These are phyloP conservation scores for Mycena rebaudengoi DNA, from an alignment of 768 basidiomycete species.

Conservation along the genomic window DNA sequence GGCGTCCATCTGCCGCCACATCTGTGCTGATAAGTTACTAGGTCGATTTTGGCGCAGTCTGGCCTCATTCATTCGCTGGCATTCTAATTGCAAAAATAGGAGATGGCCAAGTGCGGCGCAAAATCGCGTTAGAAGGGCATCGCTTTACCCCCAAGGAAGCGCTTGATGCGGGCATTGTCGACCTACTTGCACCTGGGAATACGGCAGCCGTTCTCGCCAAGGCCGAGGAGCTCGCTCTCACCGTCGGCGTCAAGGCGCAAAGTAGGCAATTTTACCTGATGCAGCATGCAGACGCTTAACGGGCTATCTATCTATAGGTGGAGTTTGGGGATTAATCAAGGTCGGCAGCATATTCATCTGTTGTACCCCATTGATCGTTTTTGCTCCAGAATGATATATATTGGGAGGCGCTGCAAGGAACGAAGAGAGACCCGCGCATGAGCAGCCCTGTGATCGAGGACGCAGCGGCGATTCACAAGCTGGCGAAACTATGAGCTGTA, in stretches of 20 bases:
- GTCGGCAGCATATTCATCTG: conserved; percentile 42
- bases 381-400: conserved; percentile 63
- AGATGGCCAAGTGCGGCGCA: conserved; percentile 65
- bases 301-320: conserved; percentile 33
- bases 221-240: conserved; percentile 69
- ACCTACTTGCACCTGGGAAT: conserved; percentile 70
- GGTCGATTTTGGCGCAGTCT: conserved; percentile 85
- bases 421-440: conserved; percentile 47
- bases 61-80: conserved; percentile 76
- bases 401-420: conserved; percentile 56
- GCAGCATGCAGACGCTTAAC: neutral
- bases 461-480: conserved; percentile 58
- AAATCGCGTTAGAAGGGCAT: conserved; percentile 82
- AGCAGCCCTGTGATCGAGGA: conserved; percentile 53
- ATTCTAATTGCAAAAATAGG: conserved; percentile 73
- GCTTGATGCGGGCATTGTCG: conserved; percentile 70
- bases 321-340: conserved; percentile 82
- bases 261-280: neutral
- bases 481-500: too few species aligned
- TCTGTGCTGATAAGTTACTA: conserved; percentile 31
- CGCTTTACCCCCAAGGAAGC: conserved; percentile 81
- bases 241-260: conserved; percentile 58
- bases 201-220: conserved; percentile 67
- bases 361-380: too few species aligned
- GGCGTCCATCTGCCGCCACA: neutral